Base-by-base conservation (phyloP, 2,329 filamentous ascomycete genomes). In the Fusarium mangiferae region DNA sequence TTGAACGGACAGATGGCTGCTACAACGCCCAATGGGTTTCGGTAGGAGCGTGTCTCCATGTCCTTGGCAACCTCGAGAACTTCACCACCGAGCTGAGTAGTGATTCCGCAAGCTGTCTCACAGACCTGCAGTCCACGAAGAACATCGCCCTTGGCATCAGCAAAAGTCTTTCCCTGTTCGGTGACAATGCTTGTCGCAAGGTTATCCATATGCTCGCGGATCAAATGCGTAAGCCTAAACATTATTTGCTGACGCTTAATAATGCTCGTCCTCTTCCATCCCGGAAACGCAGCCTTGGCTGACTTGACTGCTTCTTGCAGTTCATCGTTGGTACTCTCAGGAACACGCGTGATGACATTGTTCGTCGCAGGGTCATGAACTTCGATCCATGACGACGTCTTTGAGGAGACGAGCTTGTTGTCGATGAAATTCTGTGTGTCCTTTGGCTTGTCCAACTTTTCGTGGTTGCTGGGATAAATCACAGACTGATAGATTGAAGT, bases 1-100 rank as follows among this genome's bases (percentile, higher is more conserved):
- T 95, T 94, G 81, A 94, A 94, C 2, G 92, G 92, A 84, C 92
- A 94, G 66, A 94, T 94, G 26, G 92, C 91, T 42, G 92, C 92
- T 39, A 92, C 90, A n/a, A 94, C 90, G 45, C 92, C 92, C 75
- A 94, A 83, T 64, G 92, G 91, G 84, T 94, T 92, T 74, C 88
- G 87, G 81, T 94, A 94, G 57, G 88, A 91, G 76, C 92, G 85
- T n/a, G 93, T 95, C 84, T 94, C 93, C 92, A 95, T 94, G 78
- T 94, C 92, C 85, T 92, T 94, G n/a, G 92, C 89, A 7, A 95
- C 92, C 83, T 94, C 92, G 7, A 95, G 86, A 39, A 95, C 86
- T 82, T 94, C 92, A 48, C 93, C 93, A 74, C 91, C 92, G 80
- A 94, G 85, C 80, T 93, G 88, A 56, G 92, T 92, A 0, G 92